These are phyloP conservation scores for Gossypium turneri DNA, from an alignment of 345 rosid species.

Conservation along the genomic window DNA sequence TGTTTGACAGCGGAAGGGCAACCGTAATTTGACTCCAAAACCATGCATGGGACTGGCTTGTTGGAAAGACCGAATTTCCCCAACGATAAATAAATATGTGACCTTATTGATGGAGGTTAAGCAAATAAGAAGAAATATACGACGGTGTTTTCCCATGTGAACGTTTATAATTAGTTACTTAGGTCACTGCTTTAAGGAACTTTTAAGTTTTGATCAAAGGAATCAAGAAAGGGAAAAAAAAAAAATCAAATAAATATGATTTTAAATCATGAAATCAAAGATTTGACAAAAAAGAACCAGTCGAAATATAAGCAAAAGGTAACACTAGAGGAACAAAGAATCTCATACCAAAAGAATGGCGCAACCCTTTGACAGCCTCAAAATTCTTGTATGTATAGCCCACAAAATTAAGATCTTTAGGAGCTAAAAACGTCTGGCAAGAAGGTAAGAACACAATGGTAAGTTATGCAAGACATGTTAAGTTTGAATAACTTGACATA, in stretches of 20 bases:
- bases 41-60: not conserved
- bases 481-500: not conserved
- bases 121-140: not conserved
- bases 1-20: not conserved
- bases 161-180: not conserved
- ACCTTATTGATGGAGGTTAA: not conserved
- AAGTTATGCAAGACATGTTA: constrained; percentile 2
- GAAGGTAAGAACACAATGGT: constrained; percentile 8
- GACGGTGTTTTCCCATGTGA: not conserved
- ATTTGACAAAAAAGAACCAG: not conserved
- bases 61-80: not conserved
- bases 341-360: constrained; percentile 46
- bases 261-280: constrained; percentile 1
- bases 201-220: not conserved
- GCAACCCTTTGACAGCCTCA: constrained; percentile 66
- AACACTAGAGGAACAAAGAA: not conserved
- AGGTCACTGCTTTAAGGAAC: not conserved
- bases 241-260: not conserved
- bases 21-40: not conserved
- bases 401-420: constrained; percentile 76
- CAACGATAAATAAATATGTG: not conserved
- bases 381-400: constrained; percentile 92
- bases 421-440: constrained; percentile 48
- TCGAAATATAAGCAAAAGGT: not conserved
- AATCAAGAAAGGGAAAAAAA: not conserved